phyloP scores from a whole-genome alignment of 2,329 filamentous ascomycete species.

The Penicillium sp. region DNA sequence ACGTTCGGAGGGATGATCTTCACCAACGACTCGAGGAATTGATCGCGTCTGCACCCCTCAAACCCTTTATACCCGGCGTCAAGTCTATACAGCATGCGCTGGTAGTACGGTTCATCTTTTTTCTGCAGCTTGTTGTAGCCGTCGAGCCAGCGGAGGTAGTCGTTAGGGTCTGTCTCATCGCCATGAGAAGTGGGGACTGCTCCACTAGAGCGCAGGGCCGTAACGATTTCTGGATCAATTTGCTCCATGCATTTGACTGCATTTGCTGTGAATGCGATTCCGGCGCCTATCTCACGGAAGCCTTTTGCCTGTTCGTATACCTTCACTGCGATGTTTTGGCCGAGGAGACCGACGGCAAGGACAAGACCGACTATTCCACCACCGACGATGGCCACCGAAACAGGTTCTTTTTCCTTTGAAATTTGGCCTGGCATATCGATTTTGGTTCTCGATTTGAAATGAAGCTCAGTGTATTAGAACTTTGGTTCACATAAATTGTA shows the following conservation, averaged over 20 bases:
- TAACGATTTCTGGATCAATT: background rate
- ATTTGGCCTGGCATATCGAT: background rate
- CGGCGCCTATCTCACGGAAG: background rate
- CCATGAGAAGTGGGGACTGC: background rate
- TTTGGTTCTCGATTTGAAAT: background rate
- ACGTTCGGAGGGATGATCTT: background rate
- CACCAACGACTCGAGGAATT: background rate
- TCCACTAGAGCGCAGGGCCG: background rate
- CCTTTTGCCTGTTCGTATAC: background rate
- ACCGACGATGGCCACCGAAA: conserved; percentile 34
- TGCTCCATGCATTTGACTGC: background rate
- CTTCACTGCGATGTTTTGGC: conserved; percentile 16
- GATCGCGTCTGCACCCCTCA: background rate
- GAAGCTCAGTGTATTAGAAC: too few species aligned
- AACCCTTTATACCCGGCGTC: background rate
- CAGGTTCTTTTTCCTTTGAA: background rate
- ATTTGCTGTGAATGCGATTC: background rate
- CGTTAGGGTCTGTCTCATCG: background rate
- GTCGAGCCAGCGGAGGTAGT: background rate
- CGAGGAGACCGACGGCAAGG: conserved; percentile 36
- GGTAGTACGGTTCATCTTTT: background rate
- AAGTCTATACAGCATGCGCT: background rate
- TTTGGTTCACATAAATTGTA: background rate
- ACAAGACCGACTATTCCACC: conserved; percentile 44
- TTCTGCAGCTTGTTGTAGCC: background rate